Conservation (phyloP, 306 rosid genomes). For the Corylus americana region DNA sequence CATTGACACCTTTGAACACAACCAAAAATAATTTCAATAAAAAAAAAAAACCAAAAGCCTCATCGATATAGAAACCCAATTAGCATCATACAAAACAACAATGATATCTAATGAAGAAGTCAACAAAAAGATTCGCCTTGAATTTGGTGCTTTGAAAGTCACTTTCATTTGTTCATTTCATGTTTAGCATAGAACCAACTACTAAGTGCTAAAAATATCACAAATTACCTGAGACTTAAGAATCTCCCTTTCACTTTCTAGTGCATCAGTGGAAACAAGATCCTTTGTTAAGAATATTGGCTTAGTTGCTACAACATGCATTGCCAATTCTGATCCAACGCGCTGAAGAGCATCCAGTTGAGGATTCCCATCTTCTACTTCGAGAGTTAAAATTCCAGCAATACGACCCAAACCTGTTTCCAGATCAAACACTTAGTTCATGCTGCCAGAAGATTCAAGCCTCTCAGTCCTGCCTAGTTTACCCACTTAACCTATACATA, state of each 20-base stretch:
- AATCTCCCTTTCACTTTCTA: constrained; percentile 77
- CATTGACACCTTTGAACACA: not conserved
- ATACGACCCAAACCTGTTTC: constrained; percentile 86
- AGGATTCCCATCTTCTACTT: constrained; percentile 56
- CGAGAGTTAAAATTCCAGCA: constrained; percentile 90
- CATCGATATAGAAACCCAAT: not conserved
- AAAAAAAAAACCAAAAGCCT: not conserved
- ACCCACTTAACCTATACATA: no score
- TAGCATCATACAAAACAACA: not conserved
- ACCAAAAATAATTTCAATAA: not conserved
- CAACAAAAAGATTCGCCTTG: not conserved
- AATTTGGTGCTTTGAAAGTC: not conserved
- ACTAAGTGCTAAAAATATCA: constrained; percentile 12
- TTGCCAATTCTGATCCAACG: constrained; percentile 87
- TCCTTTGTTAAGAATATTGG: constrained; percentile 86
- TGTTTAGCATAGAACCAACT: not conserved
- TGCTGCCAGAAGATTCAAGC: constrained; percentile 16
- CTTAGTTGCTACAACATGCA: constrained; percentile 94
- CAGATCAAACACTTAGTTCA: constrained; percentile 1
- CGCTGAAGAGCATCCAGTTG: constrained; percentile 66
- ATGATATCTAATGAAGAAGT: not conserved
- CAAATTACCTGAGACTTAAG: constrained; percentile 84
- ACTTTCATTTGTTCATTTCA: not conserved
- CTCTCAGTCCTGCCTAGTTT: not conserved
- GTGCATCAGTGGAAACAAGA: constrained; percentile 72